phyloP scores from a whole-genome alignment of 2,329 filamentous ascomycete genomes.

The Exserohilum rostratum region DNA sequence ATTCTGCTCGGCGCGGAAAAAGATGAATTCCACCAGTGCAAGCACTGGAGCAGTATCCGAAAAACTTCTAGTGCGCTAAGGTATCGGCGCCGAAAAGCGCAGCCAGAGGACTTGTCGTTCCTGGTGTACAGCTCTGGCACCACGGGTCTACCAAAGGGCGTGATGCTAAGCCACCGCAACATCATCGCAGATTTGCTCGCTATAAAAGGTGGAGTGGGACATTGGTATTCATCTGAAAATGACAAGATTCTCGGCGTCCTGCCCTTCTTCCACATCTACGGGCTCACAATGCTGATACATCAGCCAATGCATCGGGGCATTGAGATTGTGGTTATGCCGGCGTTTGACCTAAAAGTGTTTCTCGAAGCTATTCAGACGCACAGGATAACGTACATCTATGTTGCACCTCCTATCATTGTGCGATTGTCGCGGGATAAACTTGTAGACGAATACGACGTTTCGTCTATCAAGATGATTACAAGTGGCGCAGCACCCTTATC shows the following conservation, averaged over 20 bases:
- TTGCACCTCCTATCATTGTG: constrained; percentile 83
- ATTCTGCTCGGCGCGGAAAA: constrained; percentile 73
- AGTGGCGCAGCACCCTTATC: constrained; percentile 85
- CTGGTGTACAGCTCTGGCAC: constrained; percentile 63
- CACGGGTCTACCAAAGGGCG: constrained; percentile 54
- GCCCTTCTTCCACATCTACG: constrained; percentile 92
- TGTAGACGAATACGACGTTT: constrained; percentile 80
- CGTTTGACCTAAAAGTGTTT: constrained; percentile 80
- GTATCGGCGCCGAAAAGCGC: constrained; percentile 62
- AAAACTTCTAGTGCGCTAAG: constrained; percentile 65
- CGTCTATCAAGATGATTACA: constrained; percentile 78
- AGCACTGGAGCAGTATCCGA: constrained; percentile 74
- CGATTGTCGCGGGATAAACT: constrained; percentile 77
- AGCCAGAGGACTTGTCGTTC: constrained; percentile 78
- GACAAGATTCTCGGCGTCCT: constrained; percentile 79
- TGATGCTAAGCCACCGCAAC: constrained; percentile 54
- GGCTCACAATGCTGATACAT: constrained; percentile 75
- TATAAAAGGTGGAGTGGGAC: constrained; percentile 86
- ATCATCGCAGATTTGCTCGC: constrained; percentile 71
- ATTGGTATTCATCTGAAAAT: constrained; percentile 65
- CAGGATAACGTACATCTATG: constrained; percentile 75
- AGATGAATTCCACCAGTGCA: constrained; percentile 63
- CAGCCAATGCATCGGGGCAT: constrained; percentile 70
- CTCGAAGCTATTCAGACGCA: constrained; percentile 76
- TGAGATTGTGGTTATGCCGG: constrained; percentile 71